Conservation (phyloP, 176 grass and related monocot genomes). For the Echinochloa phyllopogon region DNA sequence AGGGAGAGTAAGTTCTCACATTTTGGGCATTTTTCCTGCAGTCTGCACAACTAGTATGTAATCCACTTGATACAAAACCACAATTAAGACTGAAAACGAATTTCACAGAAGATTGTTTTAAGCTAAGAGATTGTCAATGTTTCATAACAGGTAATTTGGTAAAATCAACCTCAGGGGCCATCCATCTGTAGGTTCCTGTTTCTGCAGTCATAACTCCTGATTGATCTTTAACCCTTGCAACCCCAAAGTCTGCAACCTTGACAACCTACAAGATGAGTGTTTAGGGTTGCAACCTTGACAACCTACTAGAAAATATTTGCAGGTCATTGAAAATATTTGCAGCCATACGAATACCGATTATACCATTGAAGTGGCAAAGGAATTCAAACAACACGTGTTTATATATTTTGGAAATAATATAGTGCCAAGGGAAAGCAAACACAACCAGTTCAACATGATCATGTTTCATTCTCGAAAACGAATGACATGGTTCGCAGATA, state of each 20-base stretch:
- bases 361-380: neutral
- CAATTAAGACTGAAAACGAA: conserved; percentile 15
- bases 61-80: conserved; percentile 14
- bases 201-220: conserved; percentile 94
- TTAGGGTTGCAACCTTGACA: no score
- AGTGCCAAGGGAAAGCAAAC: neutral
- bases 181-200: conserved; percentile 92
- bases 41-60: neutral
- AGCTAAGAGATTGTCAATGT: neutral
- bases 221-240: conserved; percentile 79
- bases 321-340: no score
- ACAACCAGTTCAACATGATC: conserved; percentile 4
- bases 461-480: neutral
- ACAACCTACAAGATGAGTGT: conserved; percentile 58
- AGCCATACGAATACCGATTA: neutral
- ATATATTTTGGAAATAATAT: neutral
- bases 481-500: neutral
- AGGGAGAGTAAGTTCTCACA: neutral
- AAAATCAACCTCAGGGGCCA: conserved; percentile 79
- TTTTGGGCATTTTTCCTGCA: neutral
- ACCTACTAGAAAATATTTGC: no score
- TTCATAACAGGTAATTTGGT: neutral
- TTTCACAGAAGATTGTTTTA: conserved; percentile 2
- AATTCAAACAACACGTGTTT: neutral
- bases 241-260: conserved; percentile 93